These are phyloP conservation scores for Calocybe cyanea DNA, from an alignment of 768 basidiomycete species.

Conservation along the genomic window DNA sequence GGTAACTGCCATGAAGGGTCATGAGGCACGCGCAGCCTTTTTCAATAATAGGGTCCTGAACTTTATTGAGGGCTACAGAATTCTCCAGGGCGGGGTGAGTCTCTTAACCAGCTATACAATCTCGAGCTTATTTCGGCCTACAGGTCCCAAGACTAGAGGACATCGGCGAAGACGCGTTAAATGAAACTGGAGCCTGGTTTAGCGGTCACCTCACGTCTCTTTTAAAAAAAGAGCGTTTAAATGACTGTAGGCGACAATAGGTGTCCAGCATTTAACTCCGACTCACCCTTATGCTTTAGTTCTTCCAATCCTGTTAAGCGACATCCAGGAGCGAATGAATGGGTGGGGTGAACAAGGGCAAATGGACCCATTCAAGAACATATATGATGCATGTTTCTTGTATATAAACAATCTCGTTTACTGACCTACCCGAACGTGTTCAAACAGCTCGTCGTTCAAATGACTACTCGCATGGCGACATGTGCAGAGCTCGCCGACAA, in stretches of 20 bases:
- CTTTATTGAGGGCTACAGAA: conserved; percentile 30
- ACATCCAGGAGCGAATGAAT: too few species aligned
- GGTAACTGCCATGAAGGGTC: conserved; percentile 27
- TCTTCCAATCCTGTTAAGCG: conserved; percentile 15
- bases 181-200: conserved; percentile 19
- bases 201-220: conserved; percentile 14
- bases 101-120: conserved; percentile 10
- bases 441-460: conserved; percentile 26
- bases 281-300: conserved; percentile 6
- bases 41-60: conserved; percentile 26
- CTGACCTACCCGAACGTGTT: too few species aligned
- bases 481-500: conserved; percentile 24
- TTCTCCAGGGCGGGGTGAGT: conserved; percentile 29
- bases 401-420: background rate
- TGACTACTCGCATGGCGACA: conserved; percentile 27
- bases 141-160: conserved; percentile 21
- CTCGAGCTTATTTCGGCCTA: background rate
- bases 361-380: conserved; percentile 22
- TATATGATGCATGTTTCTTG: conserved; percentile 16
- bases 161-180: conserved; percentile 13
- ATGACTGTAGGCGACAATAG: conserved; percentile 13
- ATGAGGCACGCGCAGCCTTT: conserved; percentile 28
- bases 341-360: conserved; percentile 8
- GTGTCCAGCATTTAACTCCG: too few species aligned
- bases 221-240: conserved; percentile 12